phyloP scores from a whole-genome alignment of 192 early-diverging fungal genomes.

The Gigaspora rosea region DNA sequence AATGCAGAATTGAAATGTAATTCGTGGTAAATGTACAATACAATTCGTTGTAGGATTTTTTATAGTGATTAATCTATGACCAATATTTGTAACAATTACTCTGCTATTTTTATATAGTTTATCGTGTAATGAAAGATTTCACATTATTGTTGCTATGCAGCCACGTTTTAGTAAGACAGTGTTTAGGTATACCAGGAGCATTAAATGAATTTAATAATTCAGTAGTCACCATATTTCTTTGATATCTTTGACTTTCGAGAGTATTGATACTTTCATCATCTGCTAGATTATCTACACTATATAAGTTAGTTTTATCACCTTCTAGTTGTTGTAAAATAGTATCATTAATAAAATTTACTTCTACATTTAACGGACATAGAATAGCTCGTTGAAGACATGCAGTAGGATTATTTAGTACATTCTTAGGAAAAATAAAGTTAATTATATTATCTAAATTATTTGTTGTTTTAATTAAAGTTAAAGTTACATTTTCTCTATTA shows the following conservation, averaged over 20 bases:
- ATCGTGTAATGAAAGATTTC: background rate
- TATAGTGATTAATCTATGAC: background rate
- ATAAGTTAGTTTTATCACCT: background rate
- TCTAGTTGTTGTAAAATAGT: background rate
- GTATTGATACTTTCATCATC: background rate
- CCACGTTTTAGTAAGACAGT: background rate
- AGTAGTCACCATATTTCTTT: background rate
- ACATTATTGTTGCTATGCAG: background rate
- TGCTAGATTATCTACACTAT: background rate
- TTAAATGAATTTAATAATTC: background rate
- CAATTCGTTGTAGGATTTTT: background rate
- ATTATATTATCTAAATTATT: too few relatives aligned
- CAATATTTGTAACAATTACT: background rate
- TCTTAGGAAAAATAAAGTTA: too few relatives aligned
- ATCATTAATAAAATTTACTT: background rate
- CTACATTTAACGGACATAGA: background rate
- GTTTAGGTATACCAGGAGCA: background rate
- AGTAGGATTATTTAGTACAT: too few relatives aligned
- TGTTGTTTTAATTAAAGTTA: background rate
- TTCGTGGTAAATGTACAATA: background rate
- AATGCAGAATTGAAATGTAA: background rate
- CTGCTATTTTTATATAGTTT: background rate
- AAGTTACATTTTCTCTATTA: background rate
- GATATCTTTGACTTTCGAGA: background rate
- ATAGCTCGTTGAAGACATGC: background rate